Base-by-base conservation (phyloP, 2,329 filamentous ascomycete species). In the Sphaerostilbella broomeana region DNA sequence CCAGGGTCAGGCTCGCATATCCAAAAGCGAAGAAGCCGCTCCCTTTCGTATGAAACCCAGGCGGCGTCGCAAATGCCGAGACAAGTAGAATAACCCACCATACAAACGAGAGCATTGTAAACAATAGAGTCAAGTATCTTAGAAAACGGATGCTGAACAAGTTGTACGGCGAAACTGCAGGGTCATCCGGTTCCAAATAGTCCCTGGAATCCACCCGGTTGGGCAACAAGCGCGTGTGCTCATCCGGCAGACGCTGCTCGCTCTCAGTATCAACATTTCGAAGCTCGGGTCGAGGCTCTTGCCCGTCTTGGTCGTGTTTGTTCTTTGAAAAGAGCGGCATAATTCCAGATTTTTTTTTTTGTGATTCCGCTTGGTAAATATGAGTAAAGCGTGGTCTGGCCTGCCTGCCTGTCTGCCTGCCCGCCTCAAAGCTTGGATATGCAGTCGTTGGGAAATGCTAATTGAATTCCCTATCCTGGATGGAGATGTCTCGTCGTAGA, bases 21-120 rank as follows among this genome's bases (percentile, higher is more conserved):
- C 81, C 77, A 57, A 95, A 94, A 42, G 86, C 77, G 59, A 87
- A 87, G 73, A 95, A 98, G 26, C 86, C 86, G n/a, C 88, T 92
- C 5, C 92, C 92, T 37, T 87, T 79, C 8, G 81, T 84, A 58
- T 92, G 79, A 58, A 97, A 80, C 32, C 83, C 81, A 1, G 90
- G 90, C 11, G 88, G 88, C 38, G 86, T 95, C 50, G 94, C 81
- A 64, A 98, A 98, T 49, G 84, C 79, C 40, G 86, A 87, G 12
- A 95, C 79, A n/a, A 98, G 72, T 22, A 95, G 70, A 38, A 95
- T 61, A 8, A 86, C 73, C 90, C 92, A 97, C 90, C 90, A 97
- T n/a, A 87, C 54, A 54, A 94, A 87, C 40, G 80, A 85, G 51
- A 89, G 58, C 36, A 79, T 60, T 15, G 90, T 70, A 55, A 95